A percentile compares a stretch with the other conserved stretches of the same genome.
Conservation (phyloP, 1,139 yeast genomes). For the Eremothecium cymbalariae region DNA sequence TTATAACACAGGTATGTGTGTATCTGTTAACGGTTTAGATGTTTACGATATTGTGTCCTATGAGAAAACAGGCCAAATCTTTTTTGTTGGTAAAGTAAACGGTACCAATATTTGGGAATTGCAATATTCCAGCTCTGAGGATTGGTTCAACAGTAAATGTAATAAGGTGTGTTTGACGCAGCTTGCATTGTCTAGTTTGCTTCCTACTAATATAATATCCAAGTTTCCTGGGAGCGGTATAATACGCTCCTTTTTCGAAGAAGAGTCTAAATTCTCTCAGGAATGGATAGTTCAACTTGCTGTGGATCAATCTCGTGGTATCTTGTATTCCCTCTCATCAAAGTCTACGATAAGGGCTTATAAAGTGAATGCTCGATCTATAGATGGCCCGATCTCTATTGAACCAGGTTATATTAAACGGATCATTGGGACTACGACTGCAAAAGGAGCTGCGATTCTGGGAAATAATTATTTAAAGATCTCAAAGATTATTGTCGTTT, state of each 20-base stretch:
- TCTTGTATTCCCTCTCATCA: conserved; percentile 76
- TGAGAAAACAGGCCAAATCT: conserved; percentile 66
- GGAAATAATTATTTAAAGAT: conserved; percentile 39
- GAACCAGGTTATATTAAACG: conserved; percentile 39
- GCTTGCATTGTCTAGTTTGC: conserved; percentile 51
- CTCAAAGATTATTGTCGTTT: conserved; percentile 55
- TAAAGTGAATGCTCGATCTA: conserved; percentile 38
- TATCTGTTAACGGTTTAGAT: conserved; percentile 69
- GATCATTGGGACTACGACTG: conserved; percentile 49
- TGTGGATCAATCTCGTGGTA: conserved; percentile 67
- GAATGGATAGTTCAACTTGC: conserved; percentile 59
- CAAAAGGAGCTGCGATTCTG: conserved; percentile 36
- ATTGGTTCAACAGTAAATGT: conserved; percentile 82
- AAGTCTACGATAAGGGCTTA: conserved; percentile 78
- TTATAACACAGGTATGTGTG: conserved; percentile 75
- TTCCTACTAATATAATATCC: conserved; percentile 38
- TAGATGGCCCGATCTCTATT: conserved; percentile 34
- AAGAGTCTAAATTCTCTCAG: conserved; percentile 32
- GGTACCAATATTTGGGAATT: conserved; percentile 83
- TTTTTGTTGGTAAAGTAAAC: conserved; percentile 70
- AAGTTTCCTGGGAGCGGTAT: conserved; percentile 40
- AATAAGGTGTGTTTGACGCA: conserved; percentile 73
- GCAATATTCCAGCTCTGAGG: conserved; percentile 74
- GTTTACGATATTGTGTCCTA: conserved; percentile 56
- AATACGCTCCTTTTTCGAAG: conserved; percentile 34